Conservation (phyloP, 371 early-diverging fungal genomes). For the Rhizopus sp. region DNA sequence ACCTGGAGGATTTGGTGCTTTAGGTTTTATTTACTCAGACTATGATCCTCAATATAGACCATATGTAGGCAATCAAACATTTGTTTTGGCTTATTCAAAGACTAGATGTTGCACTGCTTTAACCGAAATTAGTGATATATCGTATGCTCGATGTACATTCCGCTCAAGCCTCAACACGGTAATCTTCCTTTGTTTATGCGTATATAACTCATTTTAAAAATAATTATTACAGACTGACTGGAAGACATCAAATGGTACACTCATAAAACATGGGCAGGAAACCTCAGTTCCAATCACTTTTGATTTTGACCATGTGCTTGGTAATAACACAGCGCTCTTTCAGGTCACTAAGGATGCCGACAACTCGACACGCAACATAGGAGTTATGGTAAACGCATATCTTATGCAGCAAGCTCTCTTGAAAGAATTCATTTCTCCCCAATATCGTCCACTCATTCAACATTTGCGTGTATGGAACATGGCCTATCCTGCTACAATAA, state of each 20-base stretch:
- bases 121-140: neutral
- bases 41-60: slow-evolving; percentile 19
- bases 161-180: slow-evolving; percentile 12
- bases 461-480: slow-evolving; percentile 1
- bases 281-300: slow-evolving; percentile 13
- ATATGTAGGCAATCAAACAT: slow-evolving; percentile 30
- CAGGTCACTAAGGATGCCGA: neutral
- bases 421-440: slow-evolving; percentile 7
- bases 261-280: slow-evolving; percentile 1
- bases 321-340: slow-evolving; percentile 12
- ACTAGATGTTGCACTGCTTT: neutral
- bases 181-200: neutral
- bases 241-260: slow-evolving; percentile 5
- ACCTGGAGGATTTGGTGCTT: neutral
- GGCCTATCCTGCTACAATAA: neutral
- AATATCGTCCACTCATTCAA: slow-evolving; percentile 3
- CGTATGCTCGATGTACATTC: slow-evolving; percentile 16
- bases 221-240: slow-evolving; percentile 14
- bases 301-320: slow-evolving; percentile 17
- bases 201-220: neutral
- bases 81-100: slow-evolving; percentile 20
- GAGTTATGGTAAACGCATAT: slow-evolving; percentile 21
- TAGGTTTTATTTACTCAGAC: neutral
- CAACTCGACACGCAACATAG: neutral
- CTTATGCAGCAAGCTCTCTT: slow-evolving; percentile 21